These are phyloP conservation scores for Platanthera zijinensis DNA, from an alignment of 106 monocot genomes.

Conservation along the genomic window DNA sequence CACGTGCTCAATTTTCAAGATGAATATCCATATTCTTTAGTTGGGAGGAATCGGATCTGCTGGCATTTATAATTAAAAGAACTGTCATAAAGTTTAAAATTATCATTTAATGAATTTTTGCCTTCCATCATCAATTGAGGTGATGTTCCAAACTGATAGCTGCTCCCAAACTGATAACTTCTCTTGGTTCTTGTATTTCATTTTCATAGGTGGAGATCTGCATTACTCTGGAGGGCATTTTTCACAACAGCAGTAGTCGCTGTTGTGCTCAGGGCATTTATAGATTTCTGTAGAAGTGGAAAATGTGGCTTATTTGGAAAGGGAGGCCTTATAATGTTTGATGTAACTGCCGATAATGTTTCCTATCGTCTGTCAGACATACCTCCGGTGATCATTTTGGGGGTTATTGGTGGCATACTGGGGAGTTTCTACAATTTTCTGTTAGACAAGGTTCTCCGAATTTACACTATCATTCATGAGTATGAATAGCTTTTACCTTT, in stretches of 20 bases:
- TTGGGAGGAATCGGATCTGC: not conserved
- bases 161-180: not conserved
- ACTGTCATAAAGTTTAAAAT: not conserved
- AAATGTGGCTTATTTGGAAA: slow-evolving; percentile 80
- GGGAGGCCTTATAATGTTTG: slow-evolving; percentile 81
- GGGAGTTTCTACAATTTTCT: slow-evolving; percentile 74
- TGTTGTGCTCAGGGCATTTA: slow-evolving; percentile 58
- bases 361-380: slow-evolving; percentile 50
- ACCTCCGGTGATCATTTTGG: slow-evolving; percentile 61
- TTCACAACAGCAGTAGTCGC: slow-evolving; percentile 79
- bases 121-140: not conserved
- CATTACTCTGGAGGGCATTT: slow-evolving; percentile 74
- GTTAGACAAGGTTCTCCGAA: slow-evolving; percentile 45
- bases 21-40: not conserved
- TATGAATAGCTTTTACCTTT: slow-evolving; percentile 22
- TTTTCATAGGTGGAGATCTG: slow-evolving; percentile 64
- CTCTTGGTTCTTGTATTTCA: not conserved
- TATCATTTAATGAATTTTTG: not conserved
- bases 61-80: not conserved
- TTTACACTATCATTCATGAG: slow-evolving; percentile 57
- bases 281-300: slow-evolving; percentile 63
- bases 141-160: not conserved
- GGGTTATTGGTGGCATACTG: slow-evolving; percentile 62
- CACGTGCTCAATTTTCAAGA: not conserved
- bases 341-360: slow-evolving; percentile 51